Conservation (phyloP, 73 alveolate genomes). For the Effrenium voratum region DNA sequence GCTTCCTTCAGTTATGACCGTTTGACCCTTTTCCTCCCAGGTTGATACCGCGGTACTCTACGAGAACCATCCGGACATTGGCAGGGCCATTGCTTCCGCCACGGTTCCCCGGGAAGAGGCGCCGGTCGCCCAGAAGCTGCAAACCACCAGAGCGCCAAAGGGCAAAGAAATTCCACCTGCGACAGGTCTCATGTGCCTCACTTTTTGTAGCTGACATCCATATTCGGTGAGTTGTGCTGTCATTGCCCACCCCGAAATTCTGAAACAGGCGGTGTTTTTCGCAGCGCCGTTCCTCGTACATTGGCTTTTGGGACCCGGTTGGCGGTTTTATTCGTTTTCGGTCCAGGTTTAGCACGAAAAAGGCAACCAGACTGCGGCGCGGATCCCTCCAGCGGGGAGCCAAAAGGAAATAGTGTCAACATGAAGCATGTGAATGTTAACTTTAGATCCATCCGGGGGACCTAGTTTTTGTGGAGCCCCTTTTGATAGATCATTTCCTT, state of each 20-base stretch:
- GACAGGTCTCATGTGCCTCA: not conserved
- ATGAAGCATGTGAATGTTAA: no score
- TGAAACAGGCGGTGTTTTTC: not conserved
- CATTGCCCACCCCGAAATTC: not conserved
- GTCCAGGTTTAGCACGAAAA: not conserved
- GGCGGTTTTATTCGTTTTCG: not conserved
- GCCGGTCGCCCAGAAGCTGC: not conserved
- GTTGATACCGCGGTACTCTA: constrained; percentile 66
- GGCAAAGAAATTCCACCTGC: not conserved
- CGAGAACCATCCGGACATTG: constrained; percentile 76
- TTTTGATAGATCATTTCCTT: no score
- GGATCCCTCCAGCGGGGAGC: no score
- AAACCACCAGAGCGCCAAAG: not conserved
- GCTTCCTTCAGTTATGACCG: no score
- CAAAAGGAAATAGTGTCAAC: no score
- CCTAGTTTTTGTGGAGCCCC: no score
- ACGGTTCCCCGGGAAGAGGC: constrained; percentile 63
- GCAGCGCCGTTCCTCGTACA: no score
- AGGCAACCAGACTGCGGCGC: no score
- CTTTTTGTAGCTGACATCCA: no score
- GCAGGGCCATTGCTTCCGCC: not conserved
- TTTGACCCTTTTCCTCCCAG: no score
- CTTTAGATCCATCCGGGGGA: no score
- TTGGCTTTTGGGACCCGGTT: not conserved
- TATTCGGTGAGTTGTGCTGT: no score